A percentile compares a stretch with the other conserved stretches of the same genome.
phyloP scores from a whole-genome alignment of 805 yeast species.

The Phaffomyces antillensis region DNA sequence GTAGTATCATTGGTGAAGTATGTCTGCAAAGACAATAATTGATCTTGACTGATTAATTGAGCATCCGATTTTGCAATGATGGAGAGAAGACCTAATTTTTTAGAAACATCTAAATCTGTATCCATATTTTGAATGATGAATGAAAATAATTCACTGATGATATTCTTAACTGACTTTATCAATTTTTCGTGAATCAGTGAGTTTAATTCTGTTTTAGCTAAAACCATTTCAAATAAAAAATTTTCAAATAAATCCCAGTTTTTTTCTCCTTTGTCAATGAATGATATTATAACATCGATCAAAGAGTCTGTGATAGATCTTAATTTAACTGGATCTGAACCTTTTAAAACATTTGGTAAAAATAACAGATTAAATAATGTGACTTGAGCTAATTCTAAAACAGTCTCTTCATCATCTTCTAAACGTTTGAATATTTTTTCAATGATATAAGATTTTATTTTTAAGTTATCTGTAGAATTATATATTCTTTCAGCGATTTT shows the following conservation, averaged over 20 bases:
- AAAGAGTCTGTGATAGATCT: conserved; percentile 7
- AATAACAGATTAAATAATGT: conserved; percentile 35
- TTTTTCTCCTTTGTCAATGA: conserved; percentile 31
- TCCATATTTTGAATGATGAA: conserved; percentile 30
- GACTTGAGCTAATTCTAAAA: conserved; percentile 35
- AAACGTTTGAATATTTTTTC: conserved; percentile 46
- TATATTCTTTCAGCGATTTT: conserved; percentile 45
- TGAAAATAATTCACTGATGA: conserved; percentile 32
- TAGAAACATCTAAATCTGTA: conserved; percentile 25
- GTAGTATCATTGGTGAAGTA: conserved; percentile 44
- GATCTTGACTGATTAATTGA: conserved; percentile 55
- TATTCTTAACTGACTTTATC: conserved; percentile 17
- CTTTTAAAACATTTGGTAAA: conserved; percentile 2
- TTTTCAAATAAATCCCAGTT: conserved; percentile 38
- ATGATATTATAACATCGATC: conserved; percentile 28
- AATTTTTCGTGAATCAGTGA: conserved; percentile 11
- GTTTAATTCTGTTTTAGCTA: conserved; percentile 25
- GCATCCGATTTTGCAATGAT: conserved; percentile 47
- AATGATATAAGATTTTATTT: conserved; percentile 35
- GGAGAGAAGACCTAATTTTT: conserved; percentile 44
- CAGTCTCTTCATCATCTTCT: conserved; percentile 64
- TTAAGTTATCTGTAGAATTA: conserved; percentile 21
- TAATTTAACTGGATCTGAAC: background rate
- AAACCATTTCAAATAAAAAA: conserved; percentile 39
- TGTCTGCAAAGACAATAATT: conserved; percentile 58